A percentile compares a stretch with the other conserved stretches of the same genome.
Conservation (phyloP, 139 green algal species). For the Coelastrella sp. region DNA sequence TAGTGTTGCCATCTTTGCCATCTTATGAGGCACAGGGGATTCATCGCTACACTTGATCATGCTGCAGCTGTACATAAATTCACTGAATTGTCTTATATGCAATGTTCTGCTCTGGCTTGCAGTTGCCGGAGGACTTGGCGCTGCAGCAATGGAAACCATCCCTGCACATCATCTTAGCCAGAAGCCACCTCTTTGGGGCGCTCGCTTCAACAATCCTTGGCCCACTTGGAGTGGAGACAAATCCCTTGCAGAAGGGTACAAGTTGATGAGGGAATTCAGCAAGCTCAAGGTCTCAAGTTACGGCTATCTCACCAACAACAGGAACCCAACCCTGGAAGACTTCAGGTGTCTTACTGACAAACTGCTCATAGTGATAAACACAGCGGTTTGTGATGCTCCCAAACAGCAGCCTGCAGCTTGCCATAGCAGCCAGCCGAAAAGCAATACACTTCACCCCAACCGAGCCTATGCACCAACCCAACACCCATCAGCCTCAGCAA, state of each 20-base stretch:
- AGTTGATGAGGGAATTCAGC: constrained; percentile 15
- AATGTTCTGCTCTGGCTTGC: background rate
- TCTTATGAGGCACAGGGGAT: too few species aligned
- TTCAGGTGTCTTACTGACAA: background rate
- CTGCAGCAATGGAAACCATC: background rate
- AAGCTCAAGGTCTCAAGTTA: background rate
- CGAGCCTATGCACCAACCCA: too few species aligned
- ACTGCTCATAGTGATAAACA: background rate
- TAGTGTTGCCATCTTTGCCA: too few species aligned
- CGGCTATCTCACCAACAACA: constrained; percentile 38
- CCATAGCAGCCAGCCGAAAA: too few species aligned
- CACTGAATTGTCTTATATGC: background rate
- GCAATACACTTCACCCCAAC: too few species aligned
- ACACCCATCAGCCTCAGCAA: too few species aligned
- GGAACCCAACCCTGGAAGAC: constrained; percentile 4
- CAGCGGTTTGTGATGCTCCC: too few species aligned
- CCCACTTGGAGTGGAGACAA: constrained; percentile 47
- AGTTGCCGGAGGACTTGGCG: background rate
- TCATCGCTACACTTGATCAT: too few species aligned
- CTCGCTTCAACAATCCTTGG: constrained; percentile 43
- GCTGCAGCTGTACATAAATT: too few species aligned
- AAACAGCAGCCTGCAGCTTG: too few species aligned
- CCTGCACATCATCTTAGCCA: constrained; percentile 23
- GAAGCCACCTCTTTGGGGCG: background rate
- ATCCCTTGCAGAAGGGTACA: background rate